Evolutionary conservation across 805 yeast species (phyloP), one percentile per base, ranked within the genome.

Genomic region (Nakazawaea laoshanensis): DNA sequence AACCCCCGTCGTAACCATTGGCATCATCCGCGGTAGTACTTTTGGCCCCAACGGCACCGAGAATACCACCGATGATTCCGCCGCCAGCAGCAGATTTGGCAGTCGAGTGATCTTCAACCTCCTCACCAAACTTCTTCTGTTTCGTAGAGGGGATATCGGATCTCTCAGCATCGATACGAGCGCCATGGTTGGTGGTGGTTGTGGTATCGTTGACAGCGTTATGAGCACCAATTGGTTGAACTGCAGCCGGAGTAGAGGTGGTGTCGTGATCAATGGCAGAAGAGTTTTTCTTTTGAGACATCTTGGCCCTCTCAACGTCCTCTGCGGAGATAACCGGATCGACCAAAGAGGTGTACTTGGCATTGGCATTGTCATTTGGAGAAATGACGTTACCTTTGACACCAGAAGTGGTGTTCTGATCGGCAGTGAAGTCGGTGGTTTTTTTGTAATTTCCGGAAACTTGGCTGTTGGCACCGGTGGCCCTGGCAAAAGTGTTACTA

Each of bases 291-390:
- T 12, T 18, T 7, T 27, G 11, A 6, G 17, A 3, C 10, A 24
- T 24, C n/a, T n/a, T 24, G 10, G 15, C 29, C 19, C 24, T 24
- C 6, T 23, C 38, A 16, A 48, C 42, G 14, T 49, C 50, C 4
- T 30, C 32, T 13, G 40, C 34, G 8, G 33, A 23, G 10, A 52
- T 25, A 17, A 47, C 50, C 1, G 53, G 46, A 27, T 52, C 55
- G 22, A 51, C 52, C 48, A 51, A 21, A 4, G 58, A 50, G 7
- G 47, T 24, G 30, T 52, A 48, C 20, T 39, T 40, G 25, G 43
- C 40, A 27, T 52, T 49, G 5, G 40, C 35, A 24, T 36, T 35
- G 22, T 40, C 43, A 27, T 41, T 40, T n/a, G 41, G 33, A 7
- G 21, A 35, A 24, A 30, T 27, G 12, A 26, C 33, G 20, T 33